Evolutionary conservation across 129 eudicot genomes (phyloP), one percentile per base, ranked within the genome.

Genomic region (Helianthus tuberosus): DNA sequence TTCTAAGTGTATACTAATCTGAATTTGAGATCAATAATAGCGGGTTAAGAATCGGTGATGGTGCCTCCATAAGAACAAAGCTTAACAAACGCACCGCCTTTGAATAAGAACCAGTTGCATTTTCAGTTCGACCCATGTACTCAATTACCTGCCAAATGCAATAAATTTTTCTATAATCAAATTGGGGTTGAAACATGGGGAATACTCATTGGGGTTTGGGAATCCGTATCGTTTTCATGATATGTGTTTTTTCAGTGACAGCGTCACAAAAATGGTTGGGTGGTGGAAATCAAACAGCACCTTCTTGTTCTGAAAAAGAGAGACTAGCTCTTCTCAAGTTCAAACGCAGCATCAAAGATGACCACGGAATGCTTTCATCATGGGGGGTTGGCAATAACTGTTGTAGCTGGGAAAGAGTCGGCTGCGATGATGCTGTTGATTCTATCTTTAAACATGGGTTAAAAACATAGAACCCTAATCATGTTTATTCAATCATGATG

Each of bases 11-110:
- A 75, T 87, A 86, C 3, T 96, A 89, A 61, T 93, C 98, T 1
- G 96, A 86, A 72, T 81, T 90, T 20, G 96, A 88, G 66, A 90
- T 90, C 17, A 92, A 82, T 73, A 93, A 90, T 10, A 92, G 98
- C 71, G 96, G 96, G 66, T 93, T 93, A 43, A 93, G 79, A 64
- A 88, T 84, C 48, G 90, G 90, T 25, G 85, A 86, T 8, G 98
- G 98, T 29, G 91, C 98, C 85, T 94, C 98, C 81, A 88, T 93
- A 14, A 90, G 76, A 49, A 94, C 89, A 73, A 94, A 94, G 7
- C 52, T 77, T 66, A 88, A 76, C 72, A 91, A 76, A 7, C 84
- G 76, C 16, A 88, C 92, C 48, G 93, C 97, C 78, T 86, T 90
- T 12, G 97, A 75, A 76, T 94, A 25, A 25, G 2, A 25, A 25